phyloP scores from a whole-genome alignment of 164 flowering plant species.

The Kalanchoe fedtschenkoi region DNA sequence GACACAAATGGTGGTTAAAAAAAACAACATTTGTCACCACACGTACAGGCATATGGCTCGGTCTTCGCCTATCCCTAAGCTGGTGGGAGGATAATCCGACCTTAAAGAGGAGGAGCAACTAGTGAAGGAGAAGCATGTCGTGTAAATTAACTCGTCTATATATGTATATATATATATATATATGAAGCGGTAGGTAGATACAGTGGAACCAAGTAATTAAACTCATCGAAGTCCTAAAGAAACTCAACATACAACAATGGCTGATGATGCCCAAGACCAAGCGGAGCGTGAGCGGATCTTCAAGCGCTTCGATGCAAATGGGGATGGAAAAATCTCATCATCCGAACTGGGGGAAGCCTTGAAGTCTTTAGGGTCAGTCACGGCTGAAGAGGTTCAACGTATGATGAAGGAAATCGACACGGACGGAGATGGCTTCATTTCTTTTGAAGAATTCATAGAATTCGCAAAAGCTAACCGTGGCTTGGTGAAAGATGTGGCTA shows the following conservation, averaged over 20 bases:
- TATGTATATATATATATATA: no score
- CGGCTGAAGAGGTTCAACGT: conserved; percentile 3
- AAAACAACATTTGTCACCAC: no score
- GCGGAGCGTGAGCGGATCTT: background rate
- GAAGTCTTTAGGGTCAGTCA: conserved; percentile 1
- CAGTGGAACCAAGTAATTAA: no score
- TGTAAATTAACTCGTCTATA: no score
- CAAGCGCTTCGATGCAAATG: conserved; percentile 3
- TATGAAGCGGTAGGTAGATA: no score
- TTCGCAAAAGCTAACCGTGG: background rate
- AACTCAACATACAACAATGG: background rate
- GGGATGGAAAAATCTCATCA: conserved; percentile 5
- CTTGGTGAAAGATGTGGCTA: background rate
- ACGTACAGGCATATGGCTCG: no score
- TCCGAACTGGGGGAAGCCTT: conserved; percentile 1
- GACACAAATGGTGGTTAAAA: no score
- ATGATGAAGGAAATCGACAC: conserved; percentile 5
- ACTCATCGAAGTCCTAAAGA: no score
- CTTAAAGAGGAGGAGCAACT: no score
- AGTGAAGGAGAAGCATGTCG: no score
- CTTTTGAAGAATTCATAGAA: background rate
- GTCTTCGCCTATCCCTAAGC: no score
- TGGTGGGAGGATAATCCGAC: no score
- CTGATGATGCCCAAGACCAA: conserved; percentile 3
- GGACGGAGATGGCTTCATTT: background rate